Base-by-base conservation (phyloP, 768 basidiomycete genomes). In the Tricholoma matsutake region DNA sequence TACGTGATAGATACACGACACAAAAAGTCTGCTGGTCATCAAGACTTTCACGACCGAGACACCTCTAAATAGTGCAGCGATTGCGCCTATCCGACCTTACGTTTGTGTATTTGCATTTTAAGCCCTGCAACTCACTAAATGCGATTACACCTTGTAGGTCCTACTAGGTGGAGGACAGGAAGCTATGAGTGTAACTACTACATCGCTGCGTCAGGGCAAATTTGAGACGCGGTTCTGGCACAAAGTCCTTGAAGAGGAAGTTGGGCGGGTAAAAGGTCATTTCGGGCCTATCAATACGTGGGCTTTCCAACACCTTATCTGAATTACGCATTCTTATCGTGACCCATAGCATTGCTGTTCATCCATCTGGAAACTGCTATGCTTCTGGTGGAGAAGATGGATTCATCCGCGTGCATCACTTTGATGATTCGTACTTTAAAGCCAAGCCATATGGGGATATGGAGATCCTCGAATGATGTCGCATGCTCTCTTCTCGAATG, bases 211-310 rank as follows among this genome's bases (percentile, higher is more conserved):
- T 56, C 93, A 97, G 73, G 97, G 96, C 20, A 97, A 98, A 75
- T 99, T 99, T 73, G 97, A 98, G 77, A 93, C 94, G 10, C 83
- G 95, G 39, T 98, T 99, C 79, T 98, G 95, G 94, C 96, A 99
- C 81, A 94, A 90, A 67, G 81, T 96, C 37, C 91, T 96, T 67
- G 95, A 96, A 75, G 95, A 97, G 79, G 96, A 98, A 73, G 90
- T 98, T 57, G 95, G 96, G 16, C 86, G 96, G 10, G 96, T 99
- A 45, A 96, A 95, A 73, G 97, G 97, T 11, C 96, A 98, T 74
- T 99, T 98, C 70, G 94, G 94, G 8, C 94, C 94, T 45, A 88
- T 96, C 75, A 96, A 96, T 76, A 95, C 94, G 95, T 97, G 69
- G 66, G 94, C 86, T 20, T 28, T 39, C 22, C 43, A 11, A 35